Base-by-base conservation (phyloP, 2,329 filamentous ascomycete genomes). In the Ophiostoma pallidulum region DNA sequence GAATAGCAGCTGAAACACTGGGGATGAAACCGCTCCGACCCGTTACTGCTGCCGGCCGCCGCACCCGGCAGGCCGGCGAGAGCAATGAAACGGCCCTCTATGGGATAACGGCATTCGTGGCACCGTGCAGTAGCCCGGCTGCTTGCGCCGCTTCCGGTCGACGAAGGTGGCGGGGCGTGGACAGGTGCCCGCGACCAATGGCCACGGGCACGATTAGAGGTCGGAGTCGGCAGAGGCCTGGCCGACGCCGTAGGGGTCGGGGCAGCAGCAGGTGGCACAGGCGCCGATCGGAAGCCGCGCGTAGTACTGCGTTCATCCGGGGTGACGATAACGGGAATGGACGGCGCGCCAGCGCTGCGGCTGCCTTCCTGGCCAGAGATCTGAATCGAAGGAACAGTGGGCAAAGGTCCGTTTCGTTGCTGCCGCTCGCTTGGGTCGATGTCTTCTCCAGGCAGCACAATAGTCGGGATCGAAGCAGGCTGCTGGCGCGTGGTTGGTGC, bases 1-100 rank as follows among this genome's bases (percentile, higher is more conserved):
- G 86, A 77, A 63, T 87, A 84, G 69, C 92, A 98, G 37, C 78
- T 75, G 69, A 98, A 97, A 66, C 92, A 98, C 54, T 89, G 80
- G 0, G 92, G 90, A 58, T 98, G 92, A 63, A 97, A 97, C 18
- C 90, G 84, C 58, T 81, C 75, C 4, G 67, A 45, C 9, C 50
- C 38, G 10, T 41, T 36, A 32, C 49, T 22, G 33, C 48, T 10
- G 18, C 33, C 38, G 19, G 31, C 40, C 9, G 13, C 49, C 10
- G 36, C 39, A 7, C 49, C 49, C 12, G 43, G 20, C 0, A 77
- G 73, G 22, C 88, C 88, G 2, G 81, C 82, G 7, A 95, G 80
- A 4, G 84, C 86, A 19, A 97, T 84, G 54, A 95, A 91, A 49
- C 91, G 86, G 3, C 92, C 92, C 49, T 92, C 81, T 56, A 98